These are phyloP conservation scores for Chalaropsis ovoidea DNA, from an alignment of 2,329 filamentous ascomycete genomes.

Conservation along the genomic window DNA sequence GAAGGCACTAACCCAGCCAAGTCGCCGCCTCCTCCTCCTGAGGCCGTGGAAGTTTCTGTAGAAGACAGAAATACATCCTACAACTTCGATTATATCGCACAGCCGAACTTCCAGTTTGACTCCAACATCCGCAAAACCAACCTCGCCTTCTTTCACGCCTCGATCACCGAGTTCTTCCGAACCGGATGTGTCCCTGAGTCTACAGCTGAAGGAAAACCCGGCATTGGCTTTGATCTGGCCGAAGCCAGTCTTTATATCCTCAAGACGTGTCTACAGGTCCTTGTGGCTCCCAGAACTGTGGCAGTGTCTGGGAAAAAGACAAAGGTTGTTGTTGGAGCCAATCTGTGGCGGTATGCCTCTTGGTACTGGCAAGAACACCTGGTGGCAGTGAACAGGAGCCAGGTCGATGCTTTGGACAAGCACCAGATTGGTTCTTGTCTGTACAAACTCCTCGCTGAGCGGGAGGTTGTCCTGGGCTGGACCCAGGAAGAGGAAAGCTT, in stretches of 20 bases:
- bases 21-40: neutral
- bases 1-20: slow-evolving; percentile 29
- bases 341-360: slow-evolving; percentile 33
- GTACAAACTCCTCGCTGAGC: slow-evolving; percentile 34
- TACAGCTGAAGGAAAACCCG: slow-evolving; percentile 24
- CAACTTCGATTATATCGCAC: slow-evolving; percentile 31
- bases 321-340: slow-evolving; percentile 18
- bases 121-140: slow-evolving; percentile 36
- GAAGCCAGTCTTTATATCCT: slow-evolving; percentile 34
- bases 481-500: slow-evolving; percentile 37
- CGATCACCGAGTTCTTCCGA: slow-evolving; percentile 25
- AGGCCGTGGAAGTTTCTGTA: slow-evolving; percentile 19
- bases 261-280: slow-evolving; percentile 35
- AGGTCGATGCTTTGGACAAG: slow-evolving; percentile 31
- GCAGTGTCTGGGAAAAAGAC: neutral
- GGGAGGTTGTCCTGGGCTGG: slow-evolving; percentile 35
- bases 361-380: slow-evolving; percentile 41
- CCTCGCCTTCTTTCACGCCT: slow-evolving; percentile 33
- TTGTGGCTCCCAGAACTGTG: slow-evolving; percentile 30
- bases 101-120: slow-evolving; percentile 34
- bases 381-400: slow-evolving; percentile 31
- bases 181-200: slow-evolving; percentile 17
- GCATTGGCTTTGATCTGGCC: slow-evolving; percentile 33
- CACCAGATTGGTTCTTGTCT: slow-evolving; percentile 32
- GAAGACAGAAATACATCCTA: slow-evolving; percentile 29